Evolutionary conservation across 2,329 filamentous ascomycete genomes (phyloP), one percentile per base, ranked within the genome.

Genomic region (Colletotrichum costaricense): DNA sequence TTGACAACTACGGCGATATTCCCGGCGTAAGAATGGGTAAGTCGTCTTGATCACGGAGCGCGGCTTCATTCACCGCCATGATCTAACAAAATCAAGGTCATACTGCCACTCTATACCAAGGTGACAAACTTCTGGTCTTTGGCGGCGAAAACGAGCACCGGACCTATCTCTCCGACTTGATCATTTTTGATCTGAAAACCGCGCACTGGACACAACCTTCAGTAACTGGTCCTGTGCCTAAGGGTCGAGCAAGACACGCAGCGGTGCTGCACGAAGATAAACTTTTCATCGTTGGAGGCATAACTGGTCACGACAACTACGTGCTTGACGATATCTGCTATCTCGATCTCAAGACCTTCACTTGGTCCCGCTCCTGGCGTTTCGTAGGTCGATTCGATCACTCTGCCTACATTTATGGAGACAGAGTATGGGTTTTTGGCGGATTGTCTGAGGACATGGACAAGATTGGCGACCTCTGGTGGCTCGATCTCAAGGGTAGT

Each of bases 1-100:
- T 99, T 24, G 97, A 98, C 84, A 99, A 99, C 83, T 99, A 98
- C 86, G 97, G 97, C 42, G 96, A 98, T 83, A 98, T 98, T 76
- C 96, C 96, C 5, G 96, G 96, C 16, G 96, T 98, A 63, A 92
- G 96, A 76, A 98, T 98, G 97, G 96, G 95, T 95, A 88, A 77
- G 88, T 77, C 5, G 6, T 49, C n/a, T 56, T 24, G 28, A 14
- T 12, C 9, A 22, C 49, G 22, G 42, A 46, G 3, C 19, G 19
- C 26, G 57, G 63, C 75, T 26, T 75, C 42, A 42, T 49, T 19
- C 42, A 19, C 68, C 49, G 19, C n/a, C 42, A 11, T 9, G 9
- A 28, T 59, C 56, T 73, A 42, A 73, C 49, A 16, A 6, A 46
- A 28, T 62, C 49, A 78, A 97, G 95, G 95, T 38, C 97, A 99